Conservation (phyloP, 2,329 filamentous ascomycete species). For the Pseudogymnoascus sp. region DNA sequence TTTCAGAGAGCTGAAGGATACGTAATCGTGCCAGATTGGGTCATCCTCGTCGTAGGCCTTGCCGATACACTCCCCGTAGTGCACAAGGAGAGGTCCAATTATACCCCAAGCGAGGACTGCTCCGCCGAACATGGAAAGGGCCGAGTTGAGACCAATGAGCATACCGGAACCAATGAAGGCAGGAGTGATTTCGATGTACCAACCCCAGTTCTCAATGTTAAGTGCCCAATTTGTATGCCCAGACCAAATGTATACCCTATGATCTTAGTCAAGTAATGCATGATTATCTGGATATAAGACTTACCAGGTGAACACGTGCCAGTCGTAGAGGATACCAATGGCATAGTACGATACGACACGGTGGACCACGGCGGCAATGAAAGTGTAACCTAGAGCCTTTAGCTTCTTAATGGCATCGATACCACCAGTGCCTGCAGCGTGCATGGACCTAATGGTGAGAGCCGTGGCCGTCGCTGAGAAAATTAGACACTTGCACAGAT, state of each 20-base stretch:
- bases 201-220: constrained; percentile 51
- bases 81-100: constrained; percentile 48
- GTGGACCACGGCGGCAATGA: constrained; percentile 40
- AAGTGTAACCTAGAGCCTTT: constrained; percentile 44
- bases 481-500: not conserved
- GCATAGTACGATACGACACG: constrained; percentile 51
- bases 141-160: constrained; percentile 44
- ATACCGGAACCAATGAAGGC: constrained; percentile 50
- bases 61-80: constrained; percentile 41
- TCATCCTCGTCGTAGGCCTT: constrained; percentile 28
- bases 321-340: constrained; percentile 50
- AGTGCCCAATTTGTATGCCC: constrained; percentile 42
- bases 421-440: constrained; percentile 44
- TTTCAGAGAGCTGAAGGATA: constrained; percentile 33
- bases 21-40: constrained; percentile 36
- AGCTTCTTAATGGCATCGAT: constrained; percentile 47
- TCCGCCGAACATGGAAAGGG: constrained; percentile 48
- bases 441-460: constrained; percentile 55
- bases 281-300: constrained; percentile 11
- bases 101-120: constrained; percentile 38
- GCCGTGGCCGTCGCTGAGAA: constrained; percentile 45
- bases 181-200: constrained; percentile 50
- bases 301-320: constrained; percentile 42
- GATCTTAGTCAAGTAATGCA: constrained; percentile 19
- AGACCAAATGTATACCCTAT: constrained; percentile 47